Evolutionary conservation across 306 rosid genomes (phyloP).

Genomic region (Psophocarpus tetragonolobus): DNA sequence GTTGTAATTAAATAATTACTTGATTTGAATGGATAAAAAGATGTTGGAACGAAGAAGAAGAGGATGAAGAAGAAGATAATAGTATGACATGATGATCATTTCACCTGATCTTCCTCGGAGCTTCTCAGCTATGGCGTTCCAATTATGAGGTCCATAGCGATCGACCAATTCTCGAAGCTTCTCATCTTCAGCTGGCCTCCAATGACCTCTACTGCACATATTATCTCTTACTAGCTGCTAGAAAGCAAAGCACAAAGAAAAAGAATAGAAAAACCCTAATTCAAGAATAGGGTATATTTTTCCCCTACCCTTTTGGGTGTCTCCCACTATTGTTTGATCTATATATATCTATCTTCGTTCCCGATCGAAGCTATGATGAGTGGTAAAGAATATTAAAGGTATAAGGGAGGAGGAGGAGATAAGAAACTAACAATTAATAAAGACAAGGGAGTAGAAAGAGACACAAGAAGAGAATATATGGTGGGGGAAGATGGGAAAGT

Average conservation of each 20-base stretch:
- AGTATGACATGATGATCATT: not conserved
- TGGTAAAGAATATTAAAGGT: conserved; percentile 14
- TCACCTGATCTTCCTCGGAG: conserved; percentile 95
- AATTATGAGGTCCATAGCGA: conserved; percentile 95
- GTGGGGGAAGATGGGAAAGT: conserved; percentile 62
- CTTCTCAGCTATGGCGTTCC: conserved; percentile 98
- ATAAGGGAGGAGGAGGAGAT: not conserved
- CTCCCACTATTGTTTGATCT: conserved; percentile 28
- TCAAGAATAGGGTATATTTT: conserved; percentile 22
- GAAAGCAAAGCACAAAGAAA: not conserved
- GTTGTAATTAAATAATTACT: not conserved
- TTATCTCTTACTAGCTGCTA: conserved; percentile 23
- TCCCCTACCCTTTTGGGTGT: not conserved
- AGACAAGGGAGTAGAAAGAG: conserved; percentile 41
- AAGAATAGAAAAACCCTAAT: conserved; percentile 40
- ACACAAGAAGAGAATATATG: conserved; percentile 48
- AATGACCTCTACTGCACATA: conserved; percentile 97
- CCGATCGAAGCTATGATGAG: conserved; percentile 11
- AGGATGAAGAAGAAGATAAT: not conserved
- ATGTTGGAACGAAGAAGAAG: conserved; percentile 9
- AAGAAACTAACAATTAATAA: conserved; percentile 19
- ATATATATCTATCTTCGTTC: conserved; percentile 7
- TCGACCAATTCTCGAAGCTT: conserved; percentile 85
- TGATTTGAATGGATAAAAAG: not conserved
- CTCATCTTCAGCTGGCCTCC: conserved; percentile 97